Evolutionary conservation across 495 filamentous ascomycete species (phyloP), one percentile per base, ranked within the genome.

Genomic region (Daldinia grandis): DNA sequence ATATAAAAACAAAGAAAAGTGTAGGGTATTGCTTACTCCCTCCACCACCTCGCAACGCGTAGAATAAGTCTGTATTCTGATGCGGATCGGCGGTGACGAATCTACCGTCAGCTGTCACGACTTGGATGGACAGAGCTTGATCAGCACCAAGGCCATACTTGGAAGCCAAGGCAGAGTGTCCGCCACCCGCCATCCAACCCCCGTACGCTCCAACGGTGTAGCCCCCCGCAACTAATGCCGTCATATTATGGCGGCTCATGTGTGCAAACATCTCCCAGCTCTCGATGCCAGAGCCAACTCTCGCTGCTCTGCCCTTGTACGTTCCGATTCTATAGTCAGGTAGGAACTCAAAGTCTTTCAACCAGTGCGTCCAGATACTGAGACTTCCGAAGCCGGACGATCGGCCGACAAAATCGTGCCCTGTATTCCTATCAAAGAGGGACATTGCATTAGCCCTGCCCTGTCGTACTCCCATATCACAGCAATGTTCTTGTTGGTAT

Each of bases 341-440:
- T 14, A 74, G 50, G 40, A 80, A 77, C 17, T 85, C 69, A 21
- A 81, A 78, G 38, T 77, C 76, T 57, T 86, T 82, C 47, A 86
- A 60, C 54, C 79, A 76, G 76, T 85, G 88, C 0, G 88, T 90
- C 87, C 87, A 90, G 58, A 90, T 78, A 50, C 81, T 81, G 10
- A 90, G 73, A 5, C 86, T 81, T 27, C 87, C 86, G 14, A 82
- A 81, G 44, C 87, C 84, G 2, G 68, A 66, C 4, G 77, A 85
- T 65, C 87, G 87, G 30, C 87, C 88, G 40, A 77, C 76, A 74
- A 87, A 89, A 70, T 91, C 89, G 62, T 92, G 89, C 21, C 90
- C 90, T 1, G 90, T 92, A 62, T 90, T 91, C 77, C 89, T 90
- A 57, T 85, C 75, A 0, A 82, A 82, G 76, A 30, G 85, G 14